Base-by-base conservation (phyloP, 1,139 yeast genomes). In the Lodderomyces theae region DNA sequence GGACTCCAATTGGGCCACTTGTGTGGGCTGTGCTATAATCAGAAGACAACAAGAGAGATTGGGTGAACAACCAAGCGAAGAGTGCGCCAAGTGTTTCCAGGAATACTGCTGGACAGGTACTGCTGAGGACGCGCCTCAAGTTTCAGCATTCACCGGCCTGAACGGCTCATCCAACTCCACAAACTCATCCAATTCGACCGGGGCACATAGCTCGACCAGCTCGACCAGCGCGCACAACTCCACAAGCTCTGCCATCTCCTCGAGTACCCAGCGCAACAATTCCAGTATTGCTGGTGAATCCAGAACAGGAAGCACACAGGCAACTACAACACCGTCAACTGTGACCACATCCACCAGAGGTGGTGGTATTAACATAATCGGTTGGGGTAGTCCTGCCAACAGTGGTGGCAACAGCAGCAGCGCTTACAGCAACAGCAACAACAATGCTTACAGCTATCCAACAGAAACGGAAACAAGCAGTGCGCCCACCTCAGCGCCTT, bases 11-110 rank as follows among this genome's bases (percentile, higher is more conserved):
- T 71, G 74, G 74, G 61, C 64, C 5, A 63, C 63, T 2, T 71
- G 77, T 53, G 71, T 71, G 11, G 76, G 73, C 2, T 71, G 77
- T 57, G 77, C 76, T 4, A 60, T 70, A 18, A 67, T 70, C 22
- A 58, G 74, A 47, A 55, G 77, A 48, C 61, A 64, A 3, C 73
- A 71, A 49, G 75, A 71, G 48, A 52, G 75, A 42, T 53, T 60
- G 37, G 64, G 64, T 3, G 40, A 60, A 29, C 58, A 61, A 22
- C 75, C 66, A 45, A 58, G 69, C 2, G 68, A 64, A 22, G 71
- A 69, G 43, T 71, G 77, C 45, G 51, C 59, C 38, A 46, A 59
- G 40, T 71, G 77, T 42, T 70, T 70, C 47, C 43, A 56, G 12
- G 47, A 56, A 5, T 71, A 69, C 49, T 71, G 77, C 49, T 71